These are phyloP conservation scores for Skeletonema potamos DNA, from an alignment of 108 stramenopile species.

Conservation along the genomic window DNA sequence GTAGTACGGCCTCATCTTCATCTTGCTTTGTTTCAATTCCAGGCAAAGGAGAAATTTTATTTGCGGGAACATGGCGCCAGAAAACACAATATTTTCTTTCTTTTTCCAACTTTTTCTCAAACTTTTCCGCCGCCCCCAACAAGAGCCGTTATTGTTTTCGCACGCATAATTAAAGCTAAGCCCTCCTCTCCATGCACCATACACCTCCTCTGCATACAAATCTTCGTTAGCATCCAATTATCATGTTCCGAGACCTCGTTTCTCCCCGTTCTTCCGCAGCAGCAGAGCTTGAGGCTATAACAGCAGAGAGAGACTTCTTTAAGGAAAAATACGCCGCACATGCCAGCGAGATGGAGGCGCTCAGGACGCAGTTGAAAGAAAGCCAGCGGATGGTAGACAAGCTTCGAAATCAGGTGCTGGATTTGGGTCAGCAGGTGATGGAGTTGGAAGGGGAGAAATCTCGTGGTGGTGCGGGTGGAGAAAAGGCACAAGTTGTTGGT, in stretches of 20 bases:
- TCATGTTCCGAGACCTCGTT: constrained; percentile 25
- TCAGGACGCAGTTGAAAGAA: constrained; percentile 36
- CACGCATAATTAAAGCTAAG: too few species aligned
- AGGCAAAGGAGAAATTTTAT: too few species aligned
- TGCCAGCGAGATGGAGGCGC: constrained; percentile 30
- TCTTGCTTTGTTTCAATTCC: too few species aligned
- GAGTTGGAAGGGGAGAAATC: constrained; percentile 27
- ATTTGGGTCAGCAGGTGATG: constrained; percentile 16
- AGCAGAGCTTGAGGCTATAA: constrained; percentile 44
- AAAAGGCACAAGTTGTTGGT: background rate
- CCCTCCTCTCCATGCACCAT: too few species aligned
- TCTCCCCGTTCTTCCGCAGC: constrained; percentile 3
- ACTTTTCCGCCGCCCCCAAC: too few species aligned
- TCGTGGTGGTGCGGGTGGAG: background rate
- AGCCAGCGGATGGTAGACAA: constrained; percentile 39
- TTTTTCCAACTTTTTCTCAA: too few species aligned
- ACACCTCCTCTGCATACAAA: background rate
- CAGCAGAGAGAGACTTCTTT: constrained; percentile 46
- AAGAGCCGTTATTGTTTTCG: too few species aligned
- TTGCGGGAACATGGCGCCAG: too few species aligned
- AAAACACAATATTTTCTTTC: too few species aligned
- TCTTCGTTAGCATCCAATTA: too few species aligned
- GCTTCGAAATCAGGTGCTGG: constrained; percentile 34
- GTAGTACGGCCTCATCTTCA: too few species aligned
- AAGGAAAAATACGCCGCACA: constrained; percentile 40